Conservation (phyloP, 2,329 filamentous ascomycete species). For the Colletotrichum musae region DNA sequence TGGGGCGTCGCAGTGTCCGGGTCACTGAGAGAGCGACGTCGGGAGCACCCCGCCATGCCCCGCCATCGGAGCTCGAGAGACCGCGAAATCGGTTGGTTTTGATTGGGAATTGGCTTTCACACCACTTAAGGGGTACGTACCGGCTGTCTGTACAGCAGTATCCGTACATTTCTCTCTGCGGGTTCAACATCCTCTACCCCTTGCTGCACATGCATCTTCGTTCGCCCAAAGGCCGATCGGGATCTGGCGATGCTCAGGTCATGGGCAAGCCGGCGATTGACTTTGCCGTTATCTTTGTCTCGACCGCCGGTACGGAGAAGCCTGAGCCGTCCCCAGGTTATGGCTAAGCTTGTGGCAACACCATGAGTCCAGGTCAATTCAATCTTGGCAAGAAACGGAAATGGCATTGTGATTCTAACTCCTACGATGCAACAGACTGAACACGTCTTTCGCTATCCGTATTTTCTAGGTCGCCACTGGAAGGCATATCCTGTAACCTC, state of each 20-base stretch:
- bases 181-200: not conserved
- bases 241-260: constrained; percentile 8
- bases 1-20: not conserved
- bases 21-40: constrained; percentile 32
- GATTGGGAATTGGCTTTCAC: constrained; percentile 5
- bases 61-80: constrained; percentile 40
- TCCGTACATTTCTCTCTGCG: not conserved
- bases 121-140: not conserved
- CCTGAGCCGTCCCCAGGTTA: not conserved
- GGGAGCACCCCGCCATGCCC: constrained; percentile 42
- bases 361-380: too few species aligned
- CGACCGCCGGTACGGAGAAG: too few species aligned
- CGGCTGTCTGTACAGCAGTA: not conserved
- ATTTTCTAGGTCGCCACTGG: not conserved
- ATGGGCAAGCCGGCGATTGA: not conserved
- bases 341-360: too few species aligned
- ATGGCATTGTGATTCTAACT: too few species aligned
- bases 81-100: not conserved
- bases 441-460: not conserved
- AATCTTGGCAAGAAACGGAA: too few species aligned
- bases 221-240: constrained; percentile 27
- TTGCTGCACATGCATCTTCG: not conserved
- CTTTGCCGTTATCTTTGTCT: not conserved
- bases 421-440: not conserved
- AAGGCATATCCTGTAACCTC: constrained; percentile 52